Conservation (phyloP, 306 rosid genomes). For the Luffa acutangula region DNA sequence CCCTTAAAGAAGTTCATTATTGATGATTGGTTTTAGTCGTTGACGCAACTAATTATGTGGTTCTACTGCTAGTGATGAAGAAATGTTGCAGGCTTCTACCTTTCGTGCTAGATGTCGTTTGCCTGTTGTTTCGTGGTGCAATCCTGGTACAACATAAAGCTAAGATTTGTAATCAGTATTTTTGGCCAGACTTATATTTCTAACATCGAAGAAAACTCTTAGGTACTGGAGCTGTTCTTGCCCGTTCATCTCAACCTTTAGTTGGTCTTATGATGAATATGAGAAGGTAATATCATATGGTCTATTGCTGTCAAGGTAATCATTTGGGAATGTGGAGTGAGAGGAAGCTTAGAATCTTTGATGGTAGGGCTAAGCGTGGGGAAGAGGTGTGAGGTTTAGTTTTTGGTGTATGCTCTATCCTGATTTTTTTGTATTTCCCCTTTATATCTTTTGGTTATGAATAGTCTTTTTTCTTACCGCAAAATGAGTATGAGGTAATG, state of each 20-base stretch:
- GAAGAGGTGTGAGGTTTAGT: neutral
- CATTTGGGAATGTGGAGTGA: neutral
- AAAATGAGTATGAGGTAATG: conserved; percentile 74
- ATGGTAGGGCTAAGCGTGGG: neutral
- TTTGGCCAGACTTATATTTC: conserved; percentile 9
- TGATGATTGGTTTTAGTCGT: neutral
- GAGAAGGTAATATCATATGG: conserved; percentile 68
- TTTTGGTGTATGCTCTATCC: neutral
- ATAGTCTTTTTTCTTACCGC: neutral
- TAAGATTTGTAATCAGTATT: neutral
- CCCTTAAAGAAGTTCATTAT: neutral
- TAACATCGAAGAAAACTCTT: conserved; percentile 16
- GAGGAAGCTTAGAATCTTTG: neutral
- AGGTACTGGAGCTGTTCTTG: conserved; percentile 95
- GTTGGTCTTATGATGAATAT: conserved; percentile 96
- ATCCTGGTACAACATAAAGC: conserved; percentile 46
- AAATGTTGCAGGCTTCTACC: conserved; percentile 66
- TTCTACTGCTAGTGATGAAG: conserved; percentile 69
- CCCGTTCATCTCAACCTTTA: conserved; percentile 96
- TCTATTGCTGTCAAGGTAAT: neutral
- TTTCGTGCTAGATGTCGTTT: conserved; percentile 85
- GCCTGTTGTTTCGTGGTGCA: conserved; percentile 95
- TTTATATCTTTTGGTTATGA: neutral
- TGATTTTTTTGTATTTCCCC: neutral
- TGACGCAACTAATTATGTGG: conserved; percentile 11